Evolutionary conservation across 352 stramenopile genomes (phyloP).

Genomic region (Phytopythium helicoides): DNA sequence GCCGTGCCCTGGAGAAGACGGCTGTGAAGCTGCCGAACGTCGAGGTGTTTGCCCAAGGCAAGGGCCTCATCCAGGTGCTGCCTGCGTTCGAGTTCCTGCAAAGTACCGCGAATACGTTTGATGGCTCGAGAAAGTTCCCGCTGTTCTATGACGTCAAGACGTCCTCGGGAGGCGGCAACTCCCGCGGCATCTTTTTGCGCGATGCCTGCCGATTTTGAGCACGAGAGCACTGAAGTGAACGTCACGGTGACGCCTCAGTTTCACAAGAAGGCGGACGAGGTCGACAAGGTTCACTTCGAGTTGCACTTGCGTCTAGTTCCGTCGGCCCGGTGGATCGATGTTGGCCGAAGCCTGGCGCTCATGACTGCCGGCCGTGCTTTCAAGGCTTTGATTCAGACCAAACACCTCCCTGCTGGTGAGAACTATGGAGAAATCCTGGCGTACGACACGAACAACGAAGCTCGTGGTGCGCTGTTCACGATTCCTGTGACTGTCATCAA

Average conservation of each 20-base stretch:
- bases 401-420: conserved; percentile 69
- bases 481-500: conserved; percentile 92
- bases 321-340: conserved; percentile 86
- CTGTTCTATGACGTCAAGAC: conserved; percentile 52
- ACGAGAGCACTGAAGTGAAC: conserved; percentile 74
- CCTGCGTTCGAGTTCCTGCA: conserved; percentile 71
- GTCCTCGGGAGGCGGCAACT: conserved; percentile 37
- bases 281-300: conserved; percentile 88
- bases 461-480: conserved; percentile 77
- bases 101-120: conserved; percentile 46
- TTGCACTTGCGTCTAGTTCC: conserved; percentile 80
- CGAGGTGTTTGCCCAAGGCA: conserved; percentile 73
- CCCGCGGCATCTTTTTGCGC: conserved; percentile 81
- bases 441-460: conserved; percentile 64
- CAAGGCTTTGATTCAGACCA: conserved; percentile 89
- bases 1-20: conserved; percentile 86
- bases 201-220: conserved; percentile 72
- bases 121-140: conserved; percentile 65
- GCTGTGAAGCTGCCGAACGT: conserved; percentile 61
- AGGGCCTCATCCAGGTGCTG: conserved; percentile 79
- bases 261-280: conserved; percentile 77
- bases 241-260: conserved; percentile 89
- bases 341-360: conserved; percentile 81
- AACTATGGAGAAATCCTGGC: conserved; percentile 88
- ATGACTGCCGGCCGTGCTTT: conserved; percentile 86